Base-by-base conservation (phyloP, 2,329 filamentous ascomycete species). In the Ceratocystis variospora region DNA sequence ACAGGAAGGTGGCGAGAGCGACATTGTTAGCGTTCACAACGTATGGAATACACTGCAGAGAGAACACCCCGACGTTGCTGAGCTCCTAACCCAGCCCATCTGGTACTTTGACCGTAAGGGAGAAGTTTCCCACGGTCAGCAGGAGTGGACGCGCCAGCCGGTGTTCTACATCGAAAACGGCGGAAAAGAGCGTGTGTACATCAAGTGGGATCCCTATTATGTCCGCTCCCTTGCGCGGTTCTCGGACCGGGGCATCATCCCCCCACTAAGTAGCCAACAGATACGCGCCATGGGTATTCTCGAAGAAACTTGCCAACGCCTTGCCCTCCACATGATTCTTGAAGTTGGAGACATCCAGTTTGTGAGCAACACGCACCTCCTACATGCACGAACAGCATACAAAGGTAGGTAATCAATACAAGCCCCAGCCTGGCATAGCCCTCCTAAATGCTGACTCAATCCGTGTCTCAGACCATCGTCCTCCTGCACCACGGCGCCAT, bases 81-180 rank as follows among this genome's bases (percentile, higher is more conserved):
- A 88, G 74, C 80, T 86, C 5, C 79, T 96, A 64, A 87, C 88
- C 0, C 77, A 86, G 73, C 90, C 90, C 0, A 84, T 90, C 69
- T 96, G 90, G 90, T 94, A 95, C 77, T 93, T 95, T 74, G 90
- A 96, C 76, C 87, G 90, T 65, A 96, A 96, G 78, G 90, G 90
- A 10, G 90, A 96, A 78, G 84, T 83, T 0, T 88, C 85, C 25
- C 77, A 79, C 15, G 90, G 89, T 12, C 81, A 95, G 75, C 83
- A 92, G 65, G 85, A 86, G 67, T 95, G 85, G 76, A 88, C 90
- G 71, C 80, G 81, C 55, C 84, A 87, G 41, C 81, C 83, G 12
- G 83, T 96, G 19, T 83, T 94, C 71, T 95, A 91, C 74, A 78
- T 91, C 3, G 90, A 95, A 77, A 83, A 82, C 4, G 83, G 81